Base-by-base conservation (phyloP, 345 rosid genomes). In the Microthlaspi erraticum region DNA sequence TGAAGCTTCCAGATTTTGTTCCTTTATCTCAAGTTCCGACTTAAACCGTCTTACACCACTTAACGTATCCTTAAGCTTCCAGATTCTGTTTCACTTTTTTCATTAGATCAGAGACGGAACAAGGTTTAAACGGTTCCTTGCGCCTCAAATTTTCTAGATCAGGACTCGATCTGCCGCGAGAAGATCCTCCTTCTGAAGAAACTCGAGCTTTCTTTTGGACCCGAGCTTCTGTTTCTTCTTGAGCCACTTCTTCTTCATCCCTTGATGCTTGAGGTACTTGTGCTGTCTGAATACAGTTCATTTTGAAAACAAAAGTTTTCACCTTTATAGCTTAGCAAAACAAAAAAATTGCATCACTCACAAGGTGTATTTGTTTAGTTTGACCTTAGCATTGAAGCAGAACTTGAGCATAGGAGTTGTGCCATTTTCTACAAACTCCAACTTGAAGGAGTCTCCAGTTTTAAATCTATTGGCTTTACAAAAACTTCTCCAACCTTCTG, bases 361-460 rank as follows among this genome's bases (percentile, higher is more conserved):
- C n/a, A 18, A 57, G 45, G 31, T 57, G 11, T 10, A 16, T 16
- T 16, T 29, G 5, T 55, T 54, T 44, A 56, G 38, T 64, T 43
- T 49, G 45, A 19, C 69, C 48, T 19, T 62, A 8, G 16, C 31
- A 7, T 11, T 55, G 34, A 23, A 33, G 63, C 7, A 44, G 45
- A 68, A 44, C 54, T 56, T 46, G 42, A 68, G 44, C 55, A 43
- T 18, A 13, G 63, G 45, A 43, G 7, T 17, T 43, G 32, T 10
- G 23, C 45, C 72, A 18, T 55, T 19, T 55, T 6, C 55, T 55
- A 68, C 72, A 55, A 55, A 68, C 55, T 55, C 32, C n/a, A 55
- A 55, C 23, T 11, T 68, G 23, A 68, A 32, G 64, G 55, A 43
- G 3, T 68, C 64, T 8, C 72, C 64, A 1, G 36, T 56, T 8